These are phyloP conservation scores for Darksidea phi DNA, from an alignment of 495 filamentous ascomycete species.

Conservation along the genomic window DNA sequence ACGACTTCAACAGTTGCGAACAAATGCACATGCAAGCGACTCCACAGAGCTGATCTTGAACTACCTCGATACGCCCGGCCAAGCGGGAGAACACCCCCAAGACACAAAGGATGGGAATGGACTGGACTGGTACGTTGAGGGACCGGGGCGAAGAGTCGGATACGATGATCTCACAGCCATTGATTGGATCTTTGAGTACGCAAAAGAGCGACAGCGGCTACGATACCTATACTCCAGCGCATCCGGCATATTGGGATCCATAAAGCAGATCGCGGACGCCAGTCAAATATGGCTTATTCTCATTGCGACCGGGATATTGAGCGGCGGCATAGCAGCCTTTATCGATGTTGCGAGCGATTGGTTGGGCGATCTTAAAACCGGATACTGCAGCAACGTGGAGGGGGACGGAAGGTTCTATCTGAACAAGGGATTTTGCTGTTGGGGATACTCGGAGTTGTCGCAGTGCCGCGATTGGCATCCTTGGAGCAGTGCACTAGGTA, in stretches of 20 bases:
- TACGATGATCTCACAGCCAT: slow-evolving; percentile 98
- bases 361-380: slow-evolving; percentile 91
- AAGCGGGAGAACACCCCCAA: slow-evolving; percentile 41
- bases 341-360: slow-evolving; percentile 95
- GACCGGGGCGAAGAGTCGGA: slow-evolving; percentile 83
- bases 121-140: slow-evolving; percentile 87
- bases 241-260: slow-evolving; percentile 69
- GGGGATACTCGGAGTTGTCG: slow-evolving; percentile 75
- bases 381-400: slow-evolving; percentile 71
- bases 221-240: slow-evolving; percentile 68
- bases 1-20: slow-evolving; percentile 14
- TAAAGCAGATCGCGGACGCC: slow-evolving; percentile 70
- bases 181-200: slow-evolving; percentile 99
- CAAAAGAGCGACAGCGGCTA: slow-evolving; percentile 88
- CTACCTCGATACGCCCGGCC: slow-evolving; percentile 39
- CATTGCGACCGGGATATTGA: slow-evolving; percentile 72
- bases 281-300: slow-evolving; percentile 91
- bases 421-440: slow-evolving; percentile 87
- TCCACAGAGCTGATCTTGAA: slow-evolving; percentile 44
- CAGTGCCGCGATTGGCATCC: slow-evolving; percentile 81
- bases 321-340: slow-evolving; percentile 77
- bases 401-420: slow-evolving; percentile 86
- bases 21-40: slow-evolving; percentile 19
- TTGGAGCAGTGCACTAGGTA: slow-evolving; percentile 74
- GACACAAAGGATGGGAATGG: slow-evolving; percentile 64